A percentile compares a stretch with the other conserved stretches of the same genome.
Conservation (phyloP, 2,329 filamentous ascomycete genomes). For the Diplodia corticola region DNA sequence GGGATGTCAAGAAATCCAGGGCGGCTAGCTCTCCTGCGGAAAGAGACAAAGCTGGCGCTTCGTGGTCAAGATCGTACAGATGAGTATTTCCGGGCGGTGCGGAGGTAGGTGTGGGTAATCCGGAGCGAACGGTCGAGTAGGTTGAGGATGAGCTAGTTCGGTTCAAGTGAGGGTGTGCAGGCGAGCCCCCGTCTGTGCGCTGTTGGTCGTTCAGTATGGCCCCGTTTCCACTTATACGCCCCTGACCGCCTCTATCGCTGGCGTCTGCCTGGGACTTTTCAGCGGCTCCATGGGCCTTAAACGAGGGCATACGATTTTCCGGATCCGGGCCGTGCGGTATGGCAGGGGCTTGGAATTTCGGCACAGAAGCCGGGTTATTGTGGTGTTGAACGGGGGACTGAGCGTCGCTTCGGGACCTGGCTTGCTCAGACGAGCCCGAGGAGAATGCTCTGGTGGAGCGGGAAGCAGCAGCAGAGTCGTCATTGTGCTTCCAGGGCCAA, state of each 20-base stretch:
- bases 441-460: neutral
- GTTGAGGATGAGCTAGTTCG: constrained; percentile 9
- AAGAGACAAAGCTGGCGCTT: neutral
- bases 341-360: neutral
- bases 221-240: neutral
- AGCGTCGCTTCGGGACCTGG: neutral
- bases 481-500: neutral
- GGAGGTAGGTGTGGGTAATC: constrained; percentile 6
- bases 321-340: neutral
- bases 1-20: constrained; percentile 18
- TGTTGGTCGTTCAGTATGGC: neutral
- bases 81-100: constrained; percentile 23
- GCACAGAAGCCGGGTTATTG: neutral
- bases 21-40: constrained; percentile 21
- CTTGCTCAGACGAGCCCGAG: neutral
- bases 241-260: neutral
- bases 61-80: constrained; percentile 22
- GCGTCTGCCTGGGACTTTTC: neutral
- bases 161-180: constrained; percentile 1
- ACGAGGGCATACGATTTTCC: constrained; percentile 1
- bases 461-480: neutral
- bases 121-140: constrained; percentile 11
- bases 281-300: neutral
- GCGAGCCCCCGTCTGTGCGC: constrained; percentile 1
- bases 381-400: neutral